Evolutionary conservation across 129 eudicot species (phyloP).

Genomic region (Mikania micrantha): DNA sequence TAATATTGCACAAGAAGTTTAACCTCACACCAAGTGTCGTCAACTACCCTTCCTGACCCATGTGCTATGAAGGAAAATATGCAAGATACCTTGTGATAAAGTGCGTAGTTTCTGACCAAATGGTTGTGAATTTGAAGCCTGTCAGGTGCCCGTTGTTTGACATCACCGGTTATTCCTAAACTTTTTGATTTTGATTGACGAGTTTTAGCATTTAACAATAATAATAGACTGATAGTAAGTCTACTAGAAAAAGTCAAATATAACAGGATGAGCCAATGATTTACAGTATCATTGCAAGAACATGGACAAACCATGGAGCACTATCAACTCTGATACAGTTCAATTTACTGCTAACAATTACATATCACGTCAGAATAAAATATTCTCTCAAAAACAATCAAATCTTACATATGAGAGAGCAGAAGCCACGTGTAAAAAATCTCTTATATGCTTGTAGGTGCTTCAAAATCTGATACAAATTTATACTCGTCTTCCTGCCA

Average conservation of each 20-base stretch:
- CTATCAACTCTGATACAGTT: not conserved
- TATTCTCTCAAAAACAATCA: not conserved
- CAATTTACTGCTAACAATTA: constrained; percentile 7
- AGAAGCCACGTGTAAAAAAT: not conserved
- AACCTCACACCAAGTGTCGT: no score
- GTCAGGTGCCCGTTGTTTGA: no score
- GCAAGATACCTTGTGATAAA: no score
- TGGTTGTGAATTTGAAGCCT: no score
- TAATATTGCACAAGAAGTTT: no score
- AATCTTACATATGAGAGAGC: not conserved
- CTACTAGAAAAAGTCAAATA: not conserved
- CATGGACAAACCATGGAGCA: not conserved
- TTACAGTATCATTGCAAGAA: not conserved
- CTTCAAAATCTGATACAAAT: constrained; percentile 2
- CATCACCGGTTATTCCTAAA: no score
- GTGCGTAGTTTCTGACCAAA: no score
- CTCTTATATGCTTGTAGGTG: constrained; percentile 13
- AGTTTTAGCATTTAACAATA: no score
- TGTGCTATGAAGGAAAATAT: no score
- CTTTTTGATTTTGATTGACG: no score
- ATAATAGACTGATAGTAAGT: not conserved
- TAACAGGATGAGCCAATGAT: not conserved
- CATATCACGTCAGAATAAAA: not conserved
- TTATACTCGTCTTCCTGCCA: not conserved
- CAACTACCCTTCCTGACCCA: no score